phyloP scores from a whole-genome alignment of 176 grass and related monocot genomes.

The Zoysia pacifica region DNA sequence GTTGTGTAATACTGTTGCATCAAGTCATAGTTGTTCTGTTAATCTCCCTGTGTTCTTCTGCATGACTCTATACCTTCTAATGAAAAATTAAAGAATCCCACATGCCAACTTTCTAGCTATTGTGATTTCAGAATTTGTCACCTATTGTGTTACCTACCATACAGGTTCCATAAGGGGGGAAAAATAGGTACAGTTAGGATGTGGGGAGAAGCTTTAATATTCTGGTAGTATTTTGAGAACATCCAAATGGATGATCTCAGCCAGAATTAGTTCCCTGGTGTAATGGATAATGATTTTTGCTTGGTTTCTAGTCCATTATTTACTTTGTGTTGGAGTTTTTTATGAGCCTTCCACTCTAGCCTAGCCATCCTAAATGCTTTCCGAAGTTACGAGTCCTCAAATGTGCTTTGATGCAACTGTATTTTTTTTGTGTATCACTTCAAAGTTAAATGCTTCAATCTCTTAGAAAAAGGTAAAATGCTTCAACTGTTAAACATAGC shows the following conservation, averaged over 20 bases:
- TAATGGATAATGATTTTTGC: background rate
- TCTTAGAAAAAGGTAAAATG: too few relatives aligned
- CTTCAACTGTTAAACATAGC: background rate
- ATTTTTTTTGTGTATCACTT: background rate
- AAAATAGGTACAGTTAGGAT: background rate
- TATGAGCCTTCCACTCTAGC: background rate
- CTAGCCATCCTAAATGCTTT: background rate
- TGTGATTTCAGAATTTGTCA: background rate
- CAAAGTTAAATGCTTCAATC: background rate
- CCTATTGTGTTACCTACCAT: background rate
- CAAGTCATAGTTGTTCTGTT: background rate
- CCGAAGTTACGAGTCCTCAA: background rate
- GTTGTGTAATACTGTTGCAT: background rate
- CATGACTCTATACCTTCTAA: background rate
- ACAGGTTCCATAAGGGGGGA: background rate
- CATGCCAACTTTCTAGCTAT: background rate
- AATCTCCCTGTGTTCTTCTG: background rate
- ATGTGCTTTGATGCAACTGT: constrained; percentile 17
- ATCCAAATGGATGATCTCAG: background rate
- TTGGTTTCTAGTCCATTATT: background rate
- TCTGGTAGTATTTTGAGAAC: constrained; percentile 4
- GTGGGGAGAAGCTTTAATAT: background rate
- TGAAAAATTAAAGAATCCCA: background rate
- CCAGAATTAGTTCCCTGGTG: background rate
- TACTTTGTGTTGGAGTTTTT: background rate